A percentile compares a stretch with the other conserved stretches of the same genome.
Evolutionary conservation across 2,329 filamentous ascomycete genomes (phyloP).

Genomic region (Clarireedia hainanense): DNA sequence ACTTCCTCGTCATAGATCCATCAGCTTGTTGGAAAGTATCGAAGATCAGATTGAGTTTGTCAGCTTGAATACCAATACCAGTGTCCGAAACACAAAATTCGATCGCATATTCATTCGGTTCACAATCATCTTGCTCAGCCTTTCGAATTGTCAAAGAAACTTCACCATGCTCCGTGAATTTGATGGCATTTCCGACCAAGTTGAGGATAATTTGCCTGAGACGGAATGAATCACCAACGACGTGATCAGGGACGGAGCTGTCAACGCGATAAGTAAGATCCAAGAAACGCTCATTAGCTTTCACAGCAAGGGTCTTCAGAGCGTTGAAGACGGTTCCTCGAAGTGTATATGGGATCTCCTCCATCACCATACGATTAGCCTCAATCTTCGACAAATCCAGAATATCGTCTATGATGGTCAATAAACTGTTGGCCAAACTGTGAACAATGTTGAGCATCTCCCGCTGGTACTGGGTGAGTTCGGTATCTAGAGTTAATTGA

Average conservation of each 20-base stretch:
- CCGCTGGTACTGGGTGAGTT: constrained; percentile 88
- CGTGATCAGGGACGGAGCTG: constrained; percentile 86
- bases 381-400: constrained; percentile 75
- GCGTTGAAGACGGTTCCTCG: constrained; percentile 95
- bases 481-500: constrained; percentile 88
- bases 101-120: constrained; percentile 76
- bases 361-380: constrained; percentile 95
- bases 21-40: constrained; percentile 99
- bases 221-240: constrained; percentile 94
- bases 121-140: constrained; percentile 57
- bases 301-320: constrained; percentile 91
- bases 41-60: constrained; percentile 95
- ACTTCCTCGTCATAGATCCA: constrained; percentile 91
- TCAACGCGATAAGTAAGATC: constrained; percentile 92
- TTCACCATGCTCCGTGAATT: constrained; percentile 95
- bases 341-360: constrained; percentile 93
- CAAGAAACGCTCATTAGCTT: constrained; percentile 91
- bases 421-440: constrained; percentile 86
- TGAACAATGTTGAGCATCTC: constrained; percentile 99
- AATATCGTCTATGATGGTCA: constrained; percentile 92
- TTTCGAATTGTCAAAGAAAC: constrained; percentile 88
- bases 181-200: constrained; percentile 95
- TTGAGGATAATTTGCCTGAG: constrained; percentile 95
- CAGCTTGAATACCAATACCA: constrained; percentile 89
- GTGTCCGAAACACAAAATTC: constrained; percentile 96